Evolutionary conservation across 257 asterid species (phyloP).

Genomic region (Lycium ferocissimum): DNA sequence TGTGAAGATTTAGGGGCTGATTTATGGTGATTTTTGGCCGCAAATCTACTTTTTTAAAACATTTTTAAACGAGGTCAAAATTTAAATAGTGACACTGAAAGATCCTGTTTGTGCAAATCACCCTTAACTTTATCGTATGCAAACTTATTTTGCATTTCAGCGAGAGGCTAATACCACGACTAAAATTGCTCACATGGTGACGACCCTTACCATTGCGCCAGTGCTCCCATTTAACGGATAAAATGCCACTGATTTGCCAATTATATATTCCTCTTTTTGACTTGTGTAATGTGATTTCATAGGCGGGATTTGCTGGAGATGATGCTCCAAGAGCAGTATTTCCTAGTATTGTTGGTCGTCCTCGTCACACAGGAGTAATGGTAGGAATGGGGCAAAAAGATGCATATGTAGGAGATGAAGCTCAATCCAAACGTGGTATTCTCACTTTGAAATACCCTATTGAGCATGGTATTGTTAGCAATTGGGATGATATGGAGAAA

Average conservation of each 20-base stretch:
- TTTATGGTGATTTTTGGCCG: too few species aligned
- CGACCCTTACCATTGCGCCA: not conserved
- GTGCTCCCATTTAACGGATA: not conserved
- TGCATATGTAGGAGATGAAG: constrained; percentile 54
- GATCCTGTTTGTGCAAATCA: not conserved
- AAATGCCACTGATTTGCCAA: not conserved
- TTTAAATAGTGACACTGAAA: not conserved
- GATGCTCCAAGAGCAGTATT: constrained; percentile 55
- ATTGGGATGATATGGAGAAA: constrained; percentile 57
- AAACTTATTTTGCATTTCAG: not conserved
- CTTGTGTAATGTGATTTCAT: not conserved
- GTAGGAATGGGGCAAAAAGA: constrained; percentile 50
- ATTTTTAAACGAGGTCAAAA: too few species aligned
- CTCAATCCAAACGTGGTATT: constrained; percentile 54
- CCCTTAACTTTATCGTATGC: not conserved
- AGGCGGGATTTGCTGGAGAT: constrained; percentile 59
- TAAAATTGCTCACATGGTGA: not conserved
- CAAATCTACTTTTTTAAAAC: too few species aligned
- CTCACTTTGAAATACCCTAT: constrained; percentile 47
- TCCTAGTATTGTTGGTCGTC: constrained; percentile 51
- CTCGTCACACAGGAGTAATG: constrained; percentile 51
- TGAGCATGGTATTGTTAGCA: constrained; percentile 54
- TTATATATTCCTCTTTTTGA: not conserved
- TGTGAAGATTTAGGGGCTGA: not conserved
- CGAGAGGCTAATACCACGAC: not conserved